phyloP scores from a whole-genome alignment of 345 rosid genomes.

The Euphorbia peplus region DNA sequence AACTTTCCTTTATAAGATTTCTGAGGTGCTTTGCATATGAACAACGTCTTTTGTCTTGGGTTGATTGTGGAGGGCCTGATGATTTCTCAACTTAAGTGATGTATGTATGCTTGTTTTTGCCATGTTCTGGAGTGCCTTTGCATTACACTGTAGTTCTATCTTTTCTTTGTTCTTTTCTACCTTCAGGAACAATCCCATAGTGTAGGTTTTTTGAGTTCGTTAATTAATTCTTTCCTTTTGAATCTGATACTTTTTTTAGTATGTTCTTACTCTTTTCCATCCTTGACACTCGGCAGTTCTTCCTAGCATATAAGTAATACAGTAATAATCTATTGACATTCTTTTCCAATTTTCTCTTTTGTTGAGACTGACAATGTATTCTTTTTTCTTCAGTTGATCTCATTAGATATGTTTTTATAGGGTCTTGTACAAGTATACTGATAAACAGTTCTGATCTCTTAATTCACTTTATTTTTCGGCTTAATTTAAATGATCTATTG shows the following conservation, averaged over 20 bases:
- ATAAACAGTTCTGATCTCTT: background rate
- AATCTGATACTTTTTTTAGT: background rate
- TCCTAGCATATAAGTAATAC: background rate
- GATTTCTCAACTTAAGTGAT: background rate
- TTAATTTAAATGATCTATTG: background rate
- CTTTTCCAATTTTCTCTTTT: background rate
- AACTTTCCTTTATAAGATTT: background rate
- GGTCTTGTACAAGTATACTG: background rate
- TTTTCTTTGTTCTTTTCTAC: background rate
- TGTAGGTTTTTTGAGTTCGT: no score
- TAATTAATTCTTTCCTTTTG: background rate
- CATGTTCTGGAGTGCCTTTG: background rate
- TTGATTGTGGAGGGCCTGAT: background rate
- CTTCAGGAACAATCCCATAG: no score
- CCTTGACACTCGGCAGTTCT: background rate
- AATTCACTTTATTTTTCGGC: background rate
- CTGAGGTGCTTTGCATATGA: background rate
- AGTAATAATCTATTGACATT: background rate
- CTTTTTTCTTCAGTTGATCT: no score
- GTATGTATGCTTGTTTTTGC: background rate
- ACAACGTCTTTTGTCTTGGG: background rate
- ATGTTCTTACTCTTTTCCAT: background rate
- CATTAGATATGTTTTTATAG: background rate
- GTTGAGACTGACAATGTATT: background rate
- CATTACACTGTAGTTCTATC: background rate